Conservation (phyloP, 2,329 filamentous ascomycete genomes). For the Claviceps sorghi region DNA sequence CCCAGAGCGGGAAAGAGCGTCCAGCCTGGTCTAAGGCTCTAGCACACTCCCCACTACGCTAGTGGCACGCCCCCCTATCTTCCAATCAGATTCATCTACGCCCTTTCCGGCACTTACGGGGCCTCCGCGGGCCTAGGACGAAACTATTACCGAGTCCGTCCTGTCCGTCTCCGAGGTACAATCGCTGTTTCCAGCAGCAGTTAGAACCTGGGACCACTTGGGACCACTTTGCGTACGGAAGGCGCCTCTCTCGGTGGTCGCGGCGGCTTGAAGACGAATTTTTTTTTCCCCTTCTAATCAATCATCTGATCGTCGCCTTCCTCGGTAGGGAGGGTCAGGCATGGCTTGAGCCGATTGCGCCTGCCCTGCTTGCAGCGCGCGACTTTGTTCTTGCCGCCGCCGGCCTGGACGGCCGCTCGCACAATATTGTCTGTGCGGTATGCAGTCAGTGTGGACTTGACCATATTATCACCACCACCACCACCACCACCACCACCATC, state of each 20-base stretch:
- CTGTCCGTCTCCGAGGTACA: not conserved
- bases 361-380: slow-evolving; percentile 1
- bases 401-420: slow-evolving; percentile 2
- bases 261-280: not conserved
- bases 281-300: not conserved
- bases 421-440: not conserved
- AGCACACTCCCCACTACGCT: not conserved
- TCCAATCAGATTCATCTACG: not conserved
- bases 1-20: not conserved
- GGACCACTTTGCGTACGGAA: not conserved
- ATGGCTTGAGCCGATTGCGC: not conserved
- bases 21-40: not conserved
- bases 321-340: not conserved
- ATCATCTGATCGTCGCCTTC: not conserved
- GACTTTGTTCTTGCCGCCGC: not conserved
- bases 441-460: not conserved
- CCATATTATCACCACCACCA: not conserved
- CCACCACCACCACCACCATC: not conserved
- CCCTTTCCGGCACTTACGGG: slow-evolving; percentile 4
- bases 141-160: slow-evolving; percentile 1
- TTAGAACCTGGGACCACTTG: not conserved
- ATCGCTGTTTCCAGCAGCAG: slow-evolving; percentile 2
- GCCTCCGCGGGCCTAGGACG: not conserved
- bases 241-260: not conserved
- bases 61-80: not conserved